Evolutionary conservation across 805 yeast species (phyloP).

Genomic region (Ogataea nonfermentans): DNA sequence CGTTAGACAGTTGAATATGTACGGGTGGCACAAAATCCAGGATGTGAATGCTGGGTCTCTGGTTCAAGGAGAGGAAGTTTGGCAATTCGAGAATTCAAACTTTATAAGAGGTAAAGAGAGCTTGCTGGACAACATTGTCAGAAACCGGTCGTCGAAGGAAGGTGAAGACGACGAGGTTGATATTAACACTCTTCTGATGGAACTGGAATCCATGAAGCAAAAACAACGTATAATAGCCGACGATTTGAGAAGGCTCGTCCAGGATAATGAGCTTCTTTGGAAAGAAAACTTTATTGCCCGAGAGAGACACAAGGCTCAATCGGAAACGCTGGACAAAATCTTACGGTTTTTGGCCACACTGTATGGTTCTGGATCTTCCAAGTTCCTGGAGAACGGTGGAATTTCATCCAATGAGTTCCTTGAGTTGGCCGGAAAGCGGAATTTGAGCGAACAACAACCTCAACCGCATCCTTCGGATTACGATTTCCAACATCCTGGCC

Average conservation of each 20-base stretch:
- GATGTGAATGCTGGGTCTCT: slow-evolving; percentile 79
- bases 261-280: slow-evolving; percentile 91
- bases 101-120: slow-evolving; percentile 80
- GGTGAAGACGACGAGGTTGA: slow-evolving; percentile 46
- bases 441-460: slow-evolving; percentile 10
- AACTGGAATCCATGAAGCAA: slow-evolving; percentile 70
- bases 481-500: slow-evolving; percentile 14
- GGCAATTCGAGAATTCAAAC: slow-evolving; percentile 85
- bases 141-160: slow-evolving; percentile 57
- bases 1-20: slow-evolving; percentile 96
- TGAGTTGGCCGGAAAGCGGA: slow-evolving; percentile 17
- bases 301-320: slow-evolving; percentile 81
- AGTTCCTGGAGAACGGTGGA: slow-evolving; percentile 28
- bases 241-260: slow-evolving; percentile 77
- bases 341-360: slow-evolving; percentile 83
- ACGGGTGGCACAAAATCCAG: slow-evolving; percentile 98
- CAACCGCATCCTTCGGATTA: slow-evolving; percentile 12
- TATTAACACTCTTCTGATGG: slow-evolving; percentile 55
- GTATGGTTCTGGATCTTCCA: slow-evolving; percentile 61
- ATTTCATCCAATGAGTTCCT: slow-evolving; percentile 18
- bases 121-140: slow-evolving; percentile 75
- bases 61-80: slow-evolving; percentile 67
- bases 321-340: slow-evolving; percentile 84
- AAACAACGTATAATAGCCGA: slow-evolving; percentile 81
- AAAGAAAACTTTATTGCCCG: slow-evolving; percentile 79